Evolutionary conservation across 2,329 filamentous ascomycete species (phyloP).

Genomic region (Colletotrichum tofieldiae): DNA sequence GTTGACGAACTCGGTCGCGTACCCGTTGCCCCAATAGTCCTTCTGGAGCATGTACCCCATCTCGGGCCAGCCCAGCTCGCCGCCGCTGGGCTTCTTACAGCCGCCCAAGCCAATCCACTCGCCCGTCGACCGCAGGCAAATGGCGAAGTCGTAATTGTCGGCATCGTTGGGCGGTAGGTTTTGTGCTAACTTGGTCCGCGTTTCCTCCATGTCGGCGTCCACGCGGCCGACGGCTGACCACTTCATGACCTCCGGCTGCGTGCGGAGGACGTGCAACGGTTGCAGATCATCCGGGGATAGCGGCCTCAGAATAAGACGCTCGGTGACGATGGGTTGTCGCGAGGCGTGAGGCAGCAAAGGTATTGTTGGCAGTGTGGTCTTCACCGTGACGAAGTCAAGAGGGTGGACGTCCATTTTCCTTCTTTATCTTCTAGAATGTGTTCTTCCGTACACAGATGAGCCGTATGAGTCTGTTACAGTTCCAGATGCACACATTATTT

Average conservation of each 20-base stretch:
- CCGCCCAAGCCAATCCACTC: constrained; percentile 69
- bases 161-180: constrained; percentile 66
- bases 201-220: constrained; percentile 62
- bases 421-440: neutral
- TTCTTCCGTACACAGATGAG: neutral
- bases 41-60: constrained; percentile 71
- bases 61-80: constrained; percentile 68
- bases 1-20: constrained; percentile 70
- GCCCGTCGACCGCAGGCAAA: constrained; percentile 63
- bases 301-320: constrained; percentile 70
- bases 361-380: constrained; percentile 62
- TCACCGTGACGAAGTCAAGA: constrained; percentile 57
- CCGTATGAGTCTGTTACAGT: neutral
- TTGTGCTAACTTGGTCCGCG: constrained; percentile 56
- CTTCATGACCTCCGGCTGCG: constrained; percentile 74
- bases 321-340: constrained; percentile 62
- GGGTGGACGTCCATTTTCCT: constrained; percentile 35
- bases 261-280: constrained; percentile 67
- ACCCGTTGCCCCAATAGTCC: constrained; percentile 70
- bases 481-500: neutral
- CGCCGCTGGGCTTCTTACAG: constrained; percentile 55
- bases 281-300: constrained; percentile 65
- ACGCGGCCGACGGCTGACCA: constrained; percentile 64
- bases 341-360: constrained; percentile 59
- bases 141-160: constrained; percentile 70